These are phyloP conservation scores for Leptographium galeiforme DNA, from an alignment of 2,329 filamentous ascomycete genomes.

Conservation along the genomic window DNA sequence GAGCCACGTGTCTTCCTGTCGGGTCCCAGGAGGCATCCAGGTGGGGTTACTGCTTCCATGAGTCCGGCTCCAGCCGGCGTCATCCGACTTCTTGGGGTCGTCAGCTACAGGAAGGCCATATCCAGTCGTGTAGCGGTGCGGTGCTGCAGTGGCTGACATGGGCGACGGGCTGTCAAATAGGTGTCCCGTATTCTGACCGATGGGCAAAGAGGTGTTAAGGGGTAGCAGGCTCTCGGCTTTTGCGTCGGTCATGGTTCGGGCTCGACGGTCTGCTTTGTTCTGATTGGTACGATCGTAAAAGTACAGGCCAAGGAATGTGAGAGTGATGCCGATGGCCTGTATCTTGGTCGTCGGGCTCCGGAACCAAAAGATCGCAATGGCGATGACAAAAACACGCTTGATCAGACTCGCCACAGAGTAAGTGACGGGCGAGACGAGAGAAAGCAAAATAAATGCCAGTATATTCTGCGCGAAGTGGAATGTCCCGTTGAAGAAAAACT, in stretches of 20 bases:
- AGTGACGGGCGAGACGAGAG: slow-evolving; percentile 88
- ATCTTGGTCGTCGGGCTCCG: slow-evolving; percentile 72
- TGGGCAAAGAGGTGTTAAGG: slow-evolving; percentile 28
- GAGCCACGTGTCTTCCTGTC: slow-evolving; percentile 74
- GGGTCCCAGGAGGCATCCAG: slow-evolving; percentile 72
- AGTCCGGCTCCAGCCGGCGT: slow-evolving; percentile 23
- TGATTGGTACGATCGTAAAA: slow-evolving; percentile 89
- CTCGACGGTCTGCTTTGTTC: slow-evolving; percentile 74
- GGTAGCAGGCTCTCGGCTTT: slow-evolving; percentile 51
- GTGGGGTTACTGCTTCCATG: slow-evolving; percentile 33
- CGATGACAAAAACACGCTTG: slow-evolving; percentile 94
- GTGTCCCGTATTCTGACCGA: not conserved
- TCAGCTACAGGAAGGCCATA: slow-evolving; percentile 26
- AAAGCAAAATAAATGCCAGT: slow-evolving; percentile 81
- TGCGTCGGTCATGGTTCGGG: slow-evolving; percentile 47
- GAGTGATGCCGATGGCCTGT: slow-evolving; percentile 70
- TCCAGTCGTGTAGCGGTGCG: slow-evolving; percentile 32
- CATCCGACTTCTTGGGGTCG: slow-evolving; percentile 45
- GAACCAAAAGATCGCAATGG: slow-evolving; percentile 93
- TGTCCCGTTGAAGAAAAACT: slow-evolving; percentile 92
- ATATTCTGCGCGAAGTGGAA: slow-evolving; percentile 97
- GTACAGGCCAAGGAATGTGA: slow-evolving; percentile 88
- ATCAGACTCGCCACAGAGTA: slow-evolving; percentile 94
- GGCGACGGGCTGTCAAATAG: slow-evolving; percentile 24
- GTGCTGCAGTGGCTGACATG: slow-evolving; percentile 11